Evolutionary conservation across 2,329 filamentous ascomycete genomes (phyloP).

Genomic region (Samsoniella hepiali): DNA sequence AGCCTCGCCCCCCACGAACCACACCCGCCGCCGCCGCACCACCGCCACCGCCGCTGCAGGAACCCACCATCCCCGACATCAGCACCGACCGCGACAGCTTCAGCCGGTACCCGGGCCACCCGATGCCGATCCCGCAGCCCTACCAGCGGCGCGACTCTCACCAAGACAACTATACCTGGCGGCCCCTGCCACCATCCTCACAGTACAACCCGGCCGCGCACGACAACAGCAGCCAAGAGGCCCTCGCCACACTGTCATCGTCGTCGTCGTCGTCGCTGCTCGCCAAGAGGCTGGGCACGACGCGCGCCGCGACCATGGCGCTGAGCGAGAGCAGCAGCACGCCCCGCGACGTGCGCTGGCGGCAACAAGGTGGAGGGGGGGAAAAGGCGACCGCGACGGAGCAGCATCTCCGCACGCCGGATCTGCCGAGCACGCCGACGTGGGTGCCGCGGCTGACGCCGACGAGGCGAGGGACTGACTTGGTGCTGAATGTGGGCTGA

Average conservation of each 20-base stretch:
- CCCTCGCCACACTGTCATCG: slow-evolving; percentile 28
- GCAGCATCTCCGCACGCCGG: slow-evolving; percentile 15
- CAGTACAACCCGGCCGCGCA: not conserved
- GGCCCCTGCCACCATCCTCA: not conserved
- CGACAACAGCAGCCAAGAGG: slow-evolving; percentile 22
- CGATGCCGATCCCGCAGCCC: slow-evolving; percentile 16
- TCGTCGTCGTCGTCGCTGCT: slow-evolving; percentile 39
- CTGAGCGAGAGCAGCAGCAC: slow-evolving; percentile 24
- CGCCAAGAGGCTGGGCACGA: slow-evolving; percentile 50
- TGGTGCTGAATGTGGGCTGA: slow-evolving; percentile 56
- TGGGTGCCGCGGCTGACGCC: slow-evolving; percentile 67
- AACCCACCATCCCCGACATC: not conserved
- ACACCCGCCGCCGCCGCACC: not conserved
- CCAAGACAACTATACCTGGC: not conserved
- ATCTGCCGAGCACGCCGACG: slow-evolving; percentile 47
- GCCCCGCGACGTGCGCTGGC: not conserved
- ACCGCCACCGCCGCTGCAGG: not conserved
- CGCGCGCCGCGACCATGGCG: slow-evolving; percentile 47
- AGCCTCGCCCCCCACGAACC: not conserved
- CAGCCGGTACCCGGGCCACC: slow-evolving; percentile 7
- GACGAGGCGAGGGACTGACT: slow-evolving; percentile 61
- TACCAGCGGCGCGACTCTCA: not conserved
- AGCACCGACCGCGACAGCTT: not conserved
- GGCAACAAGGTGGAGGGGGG: not conserved
- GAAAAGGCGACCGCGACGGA: not conserved